These are phyloP conservation scores for Ceratobasidium sp. DNA, from an alignment of 1,284 basidiomycete species.

Conservation along the genomic window DNA sequence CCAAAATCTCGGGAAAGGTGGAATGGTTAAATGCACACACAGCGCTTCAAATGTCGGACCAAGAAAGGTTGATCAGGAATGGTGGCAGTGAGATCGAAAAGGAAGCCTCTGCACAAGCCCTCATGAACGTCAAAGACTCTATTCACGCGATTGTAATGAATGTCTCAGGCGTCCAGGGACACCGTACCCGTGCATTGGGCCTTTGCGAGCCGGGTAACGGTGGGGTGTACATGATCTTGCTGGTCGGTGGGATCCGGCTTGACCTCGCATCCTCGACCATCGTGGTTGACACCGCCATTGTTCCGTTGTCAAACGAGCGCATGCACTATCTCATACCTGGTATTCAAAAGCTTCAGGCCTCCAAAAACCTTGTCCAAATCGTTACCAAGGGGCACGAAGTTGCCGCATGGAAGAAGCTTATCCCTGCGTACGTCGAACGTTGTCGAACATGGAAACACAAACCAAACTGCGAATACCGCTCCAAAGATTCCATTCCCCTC, in stretches of 20 bases:
- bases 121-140: slow-evolving; percentile 2
- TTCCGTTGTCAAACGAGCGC: slow-evolving; percentile 7
- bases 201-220: background rate
- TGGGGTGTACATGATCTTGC: slow-evolving; percentile 8
- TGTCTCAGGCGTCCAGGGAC: background rate
- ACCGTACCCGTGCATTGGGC: background rate
- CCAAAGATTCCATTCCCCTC: slow-evolving; percentile 5
- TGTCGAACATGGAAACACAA: slow-evolving; percentile 25
- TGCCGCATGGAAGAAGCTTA: slow-evolving; percentile 21
- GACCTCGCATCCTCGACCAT: slow-evolving; percentile 15
- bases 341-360: background rate
- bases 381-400: background rate
- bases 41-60: background rate
- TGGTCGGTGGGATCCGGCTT: slow-evolving; percentile 8
- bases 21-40: slow-evolving; percentile 8
- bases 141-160: slow-evolving; percentile 4
- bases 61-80: background rate
- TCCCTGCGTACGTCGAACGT: slow-evolving; percentile 28
- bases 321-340: background rate
- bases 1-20: background rate
- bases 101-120: background rate
- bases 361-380: background rate
- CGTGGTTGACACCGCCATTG: background rate
- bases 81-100: background rate
- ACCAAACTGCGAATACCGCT: slow-evolving; percentile 3